Percentiles rank a stretch among this genome's conserved stretches.
phyloP scores from a whole-genome alignment of 805 yeast species.

The Groenewaldozyma salmanticensis region DNA sequence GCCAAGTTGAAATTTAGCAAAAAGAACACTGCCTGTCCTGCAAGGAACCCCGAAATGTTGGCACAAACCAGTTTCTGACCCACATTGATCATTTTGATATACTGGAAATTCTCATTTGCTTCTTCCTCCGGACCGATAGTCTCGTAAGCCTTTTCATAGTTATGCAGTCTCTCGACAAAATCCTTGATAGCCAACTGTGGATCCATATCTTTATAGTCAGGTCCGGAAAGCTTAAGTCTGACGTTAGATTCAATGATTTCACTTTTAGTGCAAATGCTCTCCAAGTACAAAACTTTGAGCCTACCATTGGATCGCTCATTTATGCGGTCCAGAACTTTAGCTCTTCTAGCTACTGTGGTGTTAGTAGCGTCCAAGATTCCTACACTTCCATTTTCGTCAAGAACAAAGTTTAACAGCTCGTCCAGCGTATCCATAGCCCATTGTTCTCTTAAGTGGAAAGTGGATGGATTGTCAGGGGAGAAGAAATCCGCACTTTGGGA shows the following conservation, averaged over 20 bases:
- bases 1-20: conserved; percentile 78
- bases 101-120: conserved; percentile 57
- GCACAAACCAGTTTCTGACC: conserved; percentile 91
- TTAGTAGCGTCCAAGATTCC: conserved; percentile 94
- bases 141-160: conserved; percentile 84
- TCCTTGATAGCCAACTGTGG: conserved; percentile 69
- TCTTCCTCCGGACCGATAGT: conserved; percentile 74
- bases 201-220: conserved; percentile 84
- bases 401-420: conserved; percentile 67
- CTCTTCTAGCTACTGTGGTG: conserved; percentile 65
- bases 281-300: conserved; percentile 73
- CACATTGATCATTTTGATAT: conserved; percentile 91
- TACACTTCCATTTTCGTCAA: conserved; percentile 77
- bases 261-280: conserved; percentile 77
- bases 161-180: conserved; percentile 67
- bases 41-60: conserved; percentile 77
- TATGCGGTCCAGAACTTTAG: conserved; percentile 40
- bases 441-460: conserved; percentile 64
- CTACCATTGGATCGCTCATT: conserved; percentile 32
- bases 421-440: conserved; percentile 94
- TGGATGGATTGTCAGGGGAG: conserved; percentile 62
- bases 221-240: conserved; percentile 79
- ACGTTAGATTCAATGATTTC: conserved; percentile 75
- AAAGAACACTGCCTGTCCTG: conserved; percentile 89
- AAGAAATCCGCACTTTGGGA: conserved; percentile 76